Percentiles rank a stretch among this genome's conserved stretches.
phyloP scores from a whole-genome alignment of 2,329 filamentous ascomycete genomes.

The Colletotrichum sp. region DNA sequence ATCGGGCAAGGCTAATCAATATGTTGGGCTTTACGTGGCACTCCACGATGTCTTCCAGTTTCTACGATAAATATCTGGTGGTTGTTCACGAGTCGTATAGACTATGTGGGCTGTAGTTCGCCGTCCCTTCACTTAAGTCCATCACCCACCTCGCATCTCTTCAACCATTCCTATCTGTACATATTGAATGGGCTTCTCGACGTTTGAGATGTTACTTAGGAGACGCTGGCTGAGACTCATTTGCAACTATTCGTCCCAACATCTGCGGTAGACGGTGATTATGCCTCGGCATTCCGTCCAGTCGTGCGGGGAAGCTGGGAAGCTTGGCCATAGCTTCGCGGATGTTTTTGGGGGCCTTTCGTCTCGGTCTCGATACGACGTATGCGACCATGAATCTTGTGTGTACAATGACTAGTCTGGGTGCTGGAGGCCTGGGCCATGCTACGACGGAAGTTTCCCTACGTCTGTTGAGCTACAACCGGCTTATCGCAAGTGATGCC shows the following conservation, averaged over 20 bases:
- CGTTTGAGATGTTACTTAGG: neutral
- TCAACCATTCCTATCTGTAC: fast-evolving
- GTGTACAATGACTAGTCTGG: neutral
- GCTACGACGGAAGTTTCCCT: neutral
- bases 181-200: neutral
- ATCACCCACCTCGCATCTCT: neutral
- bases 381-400: neutral
- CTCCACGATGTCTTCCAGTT: neutral
- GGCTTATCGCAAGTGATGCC: neutral
- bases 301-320: constrained; percentile 1
- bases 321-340: neutral
- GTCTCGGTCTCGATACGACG: neutral
- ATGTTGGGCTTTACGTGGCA: neutral
- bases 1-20: neutral
- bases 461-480: neutral
- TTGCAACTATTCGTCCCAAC: neutral
- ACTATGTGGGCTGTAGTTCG: neutral
- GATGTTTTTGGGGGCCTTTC: too few species aligned
- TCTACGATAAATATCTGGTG: neutral
- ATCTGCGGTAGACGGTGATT: neutral
- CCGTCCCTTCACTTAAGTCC: neutral
- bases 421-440: neutral
- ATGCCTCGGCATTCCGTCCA: neutral
- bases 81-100: neutral
- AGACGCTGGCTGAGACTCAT: neutral